Conservation (phyloP, 2,329 filamentous ascomycete species). For the Phaeosphaeriaceae sp. region DNA sequence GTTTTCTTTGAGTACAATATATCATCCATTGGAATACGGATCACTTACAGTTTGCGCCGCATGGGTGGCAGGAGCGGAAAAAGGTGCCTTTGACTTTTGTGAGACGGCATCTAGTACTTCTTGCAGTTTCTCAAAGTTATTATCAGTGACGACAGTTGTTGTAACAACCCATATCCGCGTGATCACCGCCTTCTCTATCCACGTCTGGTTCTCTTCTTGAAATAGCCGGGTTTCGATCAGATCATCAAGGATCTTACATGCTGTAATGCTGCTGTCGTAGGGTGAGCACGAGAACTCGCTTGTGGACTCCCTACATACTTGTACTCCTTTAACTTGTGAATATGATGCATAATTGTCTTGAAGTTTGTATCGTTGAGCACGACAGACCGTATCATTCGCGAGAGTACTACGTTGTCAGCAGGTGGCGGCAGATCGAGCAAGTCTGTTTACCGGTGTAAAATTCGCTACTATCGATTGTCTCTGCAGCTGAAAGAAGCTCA, state of each 20-base stretch:
- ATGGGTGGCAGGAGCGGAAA: constrained; percentile 68
- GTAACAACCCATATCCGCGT: constrained; percentile 71
- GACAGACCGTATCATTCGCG: constrained; percentile 65
- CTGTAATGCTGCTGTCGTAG: constrained; percentile 42
- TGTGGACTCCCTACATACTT: constrained; percentile 22
- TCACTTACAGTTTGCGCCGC: constrained; percentile 69
- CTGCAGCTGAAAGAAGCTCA: constrained; percentile 64
- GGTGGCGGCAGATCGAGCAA: not conserved
- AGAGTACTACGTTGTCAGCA: constrained; percentile 56
- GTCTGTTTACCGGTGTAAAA: constrained; percentile 49
- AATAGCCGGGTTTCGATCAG: constrained; percentile 67
- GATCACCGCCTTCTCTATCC: constrained; percentile 73
- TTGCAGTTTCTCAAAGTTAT: constrained; percentile 48
- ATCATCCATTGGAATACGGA: not conserved
- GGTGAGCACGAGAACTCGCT: not conserved
- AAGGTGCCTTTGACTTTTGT: constrained; percentile 52
- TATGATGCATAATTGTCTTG: constrained; percentile 69
- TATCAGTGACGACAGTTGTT: constrained; percentile 48
- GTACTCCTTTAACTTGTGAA: constrained; percentile 65
- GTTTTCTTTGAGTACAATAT: constrained; percentile 1
- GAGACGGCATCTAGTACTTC: constrained; percentile 57
- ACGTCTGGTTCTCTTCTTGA: constrained; percentile 57
- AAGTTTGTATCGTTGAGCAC: constrained; percentile 69
- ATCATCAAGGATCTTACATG: constrained; percentile 63
- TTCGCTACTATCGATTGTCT: constrained; percentile 43